A percentile compares a stretch with the other conserved stretches of the same genome.
Conservation (phyloP, 192 early-diverging fungal genomes). For the Dissophora ornata region DNA sequence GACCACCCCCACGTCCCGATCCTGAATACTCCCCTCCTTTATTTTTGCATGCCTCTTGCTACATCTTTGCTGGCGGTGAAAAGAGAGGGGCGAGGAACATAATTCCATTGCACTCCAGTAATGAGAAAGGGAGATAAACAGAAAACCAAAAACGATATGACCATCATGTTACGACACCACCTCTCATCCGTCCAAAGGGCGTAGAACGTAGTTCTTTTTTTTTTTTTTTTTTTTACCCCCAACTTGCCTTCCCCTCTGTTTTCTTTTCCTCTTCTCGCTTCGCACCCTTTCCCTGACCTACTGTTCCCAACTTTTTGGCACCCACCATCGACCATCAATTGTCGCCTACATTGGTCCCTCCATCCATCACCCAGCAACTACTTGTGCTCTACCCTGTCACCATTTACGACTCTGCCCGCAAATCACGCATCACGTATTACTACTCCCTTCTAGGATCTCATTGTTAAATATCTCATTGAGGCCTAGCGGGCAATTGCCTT, state of each 20-base stretch:
- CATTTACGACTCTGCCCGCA: no score
- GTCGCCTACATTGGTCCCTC: no score
- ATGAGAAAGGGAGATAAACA: constrained; percentile 11
- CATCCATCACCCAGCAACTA: no score
- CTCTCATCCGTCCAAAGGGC: no score
- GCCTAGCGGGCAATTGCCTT: no score
- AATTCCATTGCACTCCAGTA: constrained; percentile 31
- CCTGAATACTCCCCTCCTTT: constrained; percentile 2
- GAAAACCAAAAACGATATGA: neutral
- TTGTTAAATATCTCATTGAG: no score
- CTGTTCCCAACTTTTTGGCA: neutral
- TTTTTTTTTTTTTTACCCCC: no score
- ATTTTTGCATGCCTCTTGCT: neutral
- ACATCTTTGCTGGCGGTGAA: neutral
- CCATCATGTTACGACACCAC: no score
- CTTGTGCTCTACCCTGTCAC: no score
- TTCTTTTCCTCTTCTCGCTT: neutral
- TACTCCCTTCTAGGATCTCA: no score
- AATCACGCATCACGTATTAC: no score
- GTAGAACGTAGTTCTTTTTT: no score
- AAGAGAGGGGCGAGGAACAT: neutral
- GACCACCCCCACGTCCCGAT: neutral
- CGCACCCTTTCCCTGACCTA: neutral
- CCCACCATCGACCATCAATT: neutral
- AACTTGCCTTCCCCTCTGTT: neutral